Conservation (phyloP, 768 basidiomycete genomes). For the Suillus cothurnatus region DNA sequence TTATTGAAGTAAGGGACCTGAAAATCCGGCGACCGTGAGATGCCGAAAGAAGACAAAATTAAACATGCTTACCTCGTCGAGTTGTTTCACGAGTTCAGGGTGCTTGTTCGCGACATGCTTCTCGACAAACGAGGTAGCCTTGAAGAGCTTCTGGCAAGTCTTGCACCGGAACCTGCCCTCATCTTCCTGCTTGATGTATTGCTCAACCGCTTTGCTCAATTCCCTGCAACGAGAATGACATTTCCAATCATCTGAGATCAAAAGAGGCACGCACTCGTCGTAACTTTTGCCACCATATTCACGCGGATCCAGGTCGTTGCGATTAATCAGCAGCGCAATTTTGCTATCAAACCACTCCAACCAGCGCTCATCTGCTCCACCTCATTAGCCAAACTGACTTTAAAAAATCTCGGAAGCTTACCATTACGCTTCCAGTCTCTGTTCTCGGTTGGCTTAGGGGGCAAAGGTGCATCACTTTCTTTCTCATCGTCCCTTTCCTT, state of each 20-base stretch:
- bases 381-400: slow-evolving; percentile 15
- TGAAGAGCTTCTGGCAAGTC: slow-evolving; percentile 96
- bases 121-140: slow-evolving; percentile 94
- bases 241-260: slow-evolving; percentile 11
- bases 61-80: slow-evolving; percentile 72
- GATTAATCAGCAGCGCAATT: slow-evolving; percentile 77
- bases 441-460: slow-evolving; percentile 41
- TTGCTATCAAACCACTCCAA: slow-evolving; percentile 87
- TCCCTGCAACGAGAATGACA: slow-evolving; percentile 55
- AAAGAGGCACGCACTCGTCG: slow-evolving; percentile 70
- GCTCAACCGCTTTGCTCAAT: slow-evolving; percentile 74
- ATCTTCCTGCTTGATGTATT: slow-evolving; percentile 91
- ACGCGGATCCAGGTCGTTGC: slow-evolving; percentile 78
- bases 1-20: slow-evolving; percentile 93
- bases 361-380: slow-evolving; percentile 78
- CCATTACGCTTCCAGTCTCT: slow-evolving; percentile 69
- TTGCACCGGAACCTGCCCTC: slow-evolving; percentile 97
- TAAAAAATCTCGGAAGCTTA: slow-evolving; percentile 34
- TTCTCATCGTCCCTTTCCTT: slow-evolving; percentile 52
- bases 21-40: slow-evolving; percentile 22
- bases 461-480: slow-evolving; percentile 35
- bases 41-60: slow-evolving; percentile 9
- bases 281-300: slow-evolving; percentile 89
- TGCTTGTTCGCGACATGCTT: slow-evolving; percentile 98
- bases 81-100: slow-evolving; percentile 74